A percentile compares a stretch with the other conserved stretches of the same genome.
These are phyloP conservation scores for Psilocybe cubensis DNA, from an alignment of 768 basidiomycete species.

Conservation along the genomic window DNA sequence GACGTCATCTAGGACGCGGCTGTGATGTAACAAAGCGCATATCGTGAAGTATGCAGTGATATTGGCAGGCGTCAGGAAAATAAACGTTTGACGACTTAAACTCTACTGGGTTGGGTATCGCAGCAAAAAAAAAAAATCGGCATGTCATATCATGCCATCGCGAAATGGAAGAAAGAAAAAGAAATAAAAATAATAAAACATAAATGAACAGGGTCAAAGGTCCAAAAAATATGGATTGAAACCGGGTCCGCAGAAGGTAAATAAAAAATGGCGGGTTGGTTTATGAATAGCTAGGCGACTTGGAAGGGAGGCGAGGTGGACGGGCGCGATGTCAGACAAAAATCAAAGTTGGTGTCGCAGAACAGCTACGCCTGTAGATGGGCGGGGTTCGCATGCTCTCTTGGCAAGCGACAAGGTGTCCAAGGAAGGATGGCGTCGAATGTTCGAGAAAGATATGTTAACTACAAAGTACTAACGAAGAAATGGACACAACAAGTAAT, in stretches of 20 bases:
- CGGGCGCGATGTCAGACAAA: slow-evolving; percentile 1
- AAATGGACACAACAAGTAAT: not conserved
- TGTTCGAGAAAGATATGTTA: not conserved
- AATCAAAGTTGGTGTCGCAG: slow-evolving; percentile 3
- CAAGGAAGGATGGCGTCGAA: not conserved
- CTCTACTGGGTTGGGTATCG: not conserved
- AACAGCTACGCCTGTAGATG: not conserved
- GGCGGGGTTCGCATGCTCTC: not conserved
- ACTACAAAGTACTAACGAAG: not conserved
- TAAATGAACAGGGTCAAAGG: not conserved
- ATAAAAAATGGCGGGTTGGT: slow-evolving; percentile 2
- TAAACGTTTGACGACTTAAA: not conserved
- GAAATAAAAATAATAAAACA: slow-evolving; percentile 18
- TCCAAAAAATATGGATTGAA: not conserved
- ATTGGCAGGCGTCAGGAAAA: not conserved
- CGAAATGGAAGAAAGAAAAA: not conserved
- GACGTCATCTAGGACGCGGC: not conserved
- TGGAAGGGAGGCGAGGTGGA: not conserved
- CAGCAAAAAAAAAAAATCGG: not conserved
- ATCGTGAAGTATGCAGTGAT: not conserved
- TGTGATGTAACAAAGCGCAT: not conserved
- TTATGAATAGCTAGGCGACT: slow-evolving; percentile 2
- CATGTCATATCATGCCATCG: not conserved
- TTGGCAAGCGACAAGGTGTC: not conserved
- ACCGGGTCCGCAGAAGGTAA: not conserved